These are phyloP conservation scores for Breynia disticha DNA, from an alignment of 441 rosid genomes.

Conservation along the genomic window DNA sequence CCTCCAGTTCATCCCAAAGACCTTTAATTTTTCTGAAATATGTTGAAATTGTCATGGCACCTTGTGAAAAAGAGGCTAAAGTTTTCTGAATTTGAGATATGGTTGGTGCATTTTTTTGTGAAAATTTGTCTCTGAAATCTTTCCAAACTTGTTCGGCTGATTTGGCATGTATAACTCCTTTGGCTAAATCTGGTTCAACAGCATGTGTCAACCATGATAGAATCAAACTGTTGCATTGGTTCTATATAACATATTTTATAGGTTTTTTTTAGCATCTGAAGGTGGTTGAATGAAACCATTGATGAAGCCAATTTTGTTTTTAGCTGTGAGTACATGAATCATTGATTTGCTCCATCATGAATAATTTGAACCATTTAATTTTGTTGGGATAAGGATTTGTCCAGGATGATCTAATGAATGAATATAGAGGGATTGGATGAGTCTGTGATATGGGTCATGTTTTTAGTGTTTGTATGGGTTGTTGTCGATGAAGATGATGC, in stretches of 20 bases:
- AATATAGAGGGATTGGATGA: conserved; percentile 6
- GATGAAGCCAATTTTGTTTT: conserved; percentile 8
- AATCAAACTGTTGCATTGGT: conserved; percentile 11
- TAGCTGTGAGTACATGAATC: conserved; percentile 9
- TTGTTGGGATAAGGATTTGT: neutral
- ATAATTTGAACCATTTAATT: conserved; percentile 9
- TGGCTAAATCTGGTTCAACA: neutral
- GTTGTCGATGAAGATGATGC: neutral
- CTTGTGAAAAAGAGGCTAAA: neutral
- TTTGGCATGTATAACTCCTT: conserved; percentile 6
- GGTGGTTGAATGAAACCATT: neutral
- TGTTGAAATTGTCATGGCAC: neutral
- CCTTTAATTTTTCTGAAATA: neutral
- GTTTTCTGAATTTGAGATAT: conserved; percentile 3
- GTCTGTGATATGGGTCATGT: conserved; percentile 1
- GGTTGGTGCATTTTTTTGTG: conserved; percentile 5
- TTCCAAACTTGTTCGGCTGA: neutral
- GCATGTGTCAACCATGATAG: conserved; percentile 7
- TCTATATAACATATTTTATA: neutral
- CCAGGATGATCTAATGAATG: conserved; percentile 10
- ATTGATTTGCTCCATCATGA: conserved; percentile 8
- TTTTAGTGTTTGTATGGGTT: neutral
- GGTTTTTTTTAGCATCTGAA: neutral
- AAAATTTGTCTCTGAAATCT: conserved; percentile 11
- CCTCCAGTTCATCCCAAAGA: conserved; percentile 5